Conservation (phyloP, 371 early-diverging fungal genomes). For the Saksenaea oblongispora region DNA sequence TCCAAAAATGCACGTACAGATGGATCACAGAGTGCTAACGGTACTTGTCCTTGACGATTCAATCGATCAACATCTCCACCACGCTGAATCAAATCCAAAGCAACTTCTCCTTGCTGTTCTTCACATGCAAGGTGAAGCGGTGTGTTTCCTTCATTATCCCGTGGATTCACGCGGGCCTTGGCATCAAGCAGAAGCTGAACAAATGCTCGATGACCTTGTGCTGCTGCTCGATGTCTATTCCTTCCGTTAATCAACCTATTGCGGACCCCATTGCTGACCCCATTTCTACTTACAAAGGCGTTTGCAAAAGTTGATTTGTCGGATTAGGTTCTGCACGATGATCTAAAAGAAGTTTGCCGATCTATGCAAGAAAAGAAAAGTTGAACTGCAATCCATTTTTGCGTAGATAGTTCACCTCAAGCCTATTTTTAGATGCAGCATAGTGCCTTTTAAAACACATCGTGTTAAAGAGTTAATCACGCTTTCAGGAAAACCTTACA, state of each 20-base stretch:
- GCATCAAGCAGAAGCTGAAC: slow-evolving; percentile 43
- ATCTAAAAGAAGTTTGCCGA: slow-evolving; percentile 42
- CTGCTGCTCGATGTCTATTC: slow-evolving; percentile 56
- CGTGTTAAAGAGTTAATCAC: background rate
- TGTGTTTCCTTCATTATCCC: slow-evolving; percentile 54
- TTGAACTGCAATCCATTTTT: background rate
- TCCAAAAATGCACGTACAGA: background rate
- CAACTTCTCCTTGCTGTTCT: slow-evolving; percentile 62
- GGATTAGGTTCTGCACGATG: slow-evolving; percentile 47
- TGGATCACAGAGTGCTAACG: slow-evolving; percentile 38
- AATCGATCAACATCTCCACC: slow-evolving; percentile 49
- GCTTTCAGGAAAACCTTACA: slow-evolving; percentile 37
- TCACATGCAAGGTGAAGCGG: slow-evolving; percentile 66
- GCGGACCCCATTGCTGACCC: too few species aligned
- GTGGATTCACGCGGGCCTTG: slow-evolving; percentile 49
- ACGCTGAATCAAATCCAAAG: slow-evolving; percentile 43
- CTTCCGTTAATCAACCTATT: background rate
- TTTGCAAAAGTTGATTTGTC: slow-evolving; percentile 50
- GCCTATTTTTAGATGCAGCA: slow-evolving; percentile 57
- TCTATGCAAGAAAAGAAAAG: slow-evolving; percentile 11
- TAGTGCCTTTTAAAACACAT: slow-evolving; percentile 43
- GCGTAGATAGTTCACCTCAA: slow-evolving; percentile 30
- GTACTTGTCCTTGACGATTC: slow-evolving; percentile 47
- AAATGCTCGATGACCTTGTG: slow-evolving; percentile 47
- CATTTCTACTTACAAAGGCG: slow-evolving; percentile 60